Evolutionary conservation across 1,284 basidiomycete species (phyloP).

Genomic region (Ceratobasidium sp.): DNA sequence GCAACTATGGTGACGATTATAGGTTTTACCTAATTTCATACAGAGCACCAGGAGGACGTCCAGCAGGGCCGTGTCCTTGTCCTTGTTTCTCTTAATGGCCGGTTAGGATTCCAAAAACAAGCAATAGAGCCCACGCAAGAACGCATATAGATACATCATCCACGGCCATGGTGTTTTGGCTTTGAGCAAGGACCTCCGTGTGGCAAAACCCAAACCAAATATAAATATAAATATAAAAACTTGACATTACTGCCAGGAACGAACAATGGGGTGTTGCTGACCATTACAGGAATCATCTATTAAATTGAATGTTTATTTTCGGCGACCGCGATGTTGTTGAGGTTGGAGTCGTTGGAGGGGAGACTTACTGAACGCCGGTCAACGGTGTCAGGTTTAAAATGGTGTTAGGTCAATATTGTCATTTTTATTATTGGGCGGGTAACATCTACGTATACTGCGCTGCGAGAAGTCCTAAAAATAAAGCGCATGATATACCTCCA

Average conservation of each 20-base stretch:
- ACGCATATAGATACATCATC: no score
- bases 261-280: slow-evolving; percentile 41
- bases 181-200: slow-evolving; percentile 41
- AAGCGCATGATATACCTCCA: neutral
- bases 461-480: no score
- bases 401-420: no score
- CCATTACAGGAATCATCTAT: slow-evolving; percentile 53
- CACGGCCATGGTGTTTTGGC: slow-evolving; percentile 25
- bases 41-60: no score
- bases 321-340: neutral
- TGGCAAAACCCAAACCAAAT: neutral
- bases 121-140: no score
- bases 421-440: no score
- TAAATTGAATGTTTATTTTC: slow-evolving; percentile 48
- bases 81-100: no score
- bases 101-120: no score
- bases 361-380: neutral
- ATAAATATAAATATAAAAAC: slow-evolving; percentile 37
- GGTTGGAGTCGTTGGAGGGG: neutral
- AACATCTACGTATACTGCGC: no score
- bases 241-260: slow-evolving; percentile 42
- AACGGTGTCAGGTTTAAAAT: neutral
- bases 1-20: no score
- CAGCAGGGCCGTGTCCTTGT: no score
- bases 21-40: no score